These are phyloP conservation scores for Ganoderma multipileum DNA, from an alignment of 1,284 basidiomycete genomes.

Conservation along the genomic window DNA sequence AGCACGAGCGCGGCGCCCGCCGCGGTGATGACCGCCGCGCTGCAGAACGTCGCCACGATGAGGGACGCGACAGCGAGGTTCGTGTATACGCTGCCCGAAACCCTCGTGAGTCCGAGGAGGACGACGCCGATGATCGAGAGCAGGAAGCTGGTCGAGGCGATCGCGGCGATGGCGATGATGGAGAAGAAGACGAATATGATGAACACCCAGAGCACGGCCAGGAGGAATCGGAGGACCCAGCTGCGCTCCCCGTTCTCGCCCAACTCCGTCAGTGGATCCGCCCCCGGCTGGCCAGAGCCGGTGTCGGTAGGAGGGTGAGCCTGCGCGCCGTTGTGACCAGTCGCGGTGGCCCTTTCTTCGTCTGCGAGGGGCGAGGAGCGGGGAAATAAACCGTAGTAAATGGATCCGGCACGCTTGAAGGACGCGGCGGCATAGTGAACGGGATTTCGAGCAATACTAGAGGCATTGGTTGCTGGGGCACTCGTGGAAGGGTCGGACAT, in stretches of 20 bases:
- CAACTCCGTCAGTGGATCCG: neutral
- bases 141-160: neutral
- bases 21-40: neutral
- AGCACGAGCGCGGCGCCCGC: neutral
- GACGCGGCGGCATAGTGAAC: neutral
- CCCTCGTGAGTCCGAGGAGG: neutral
- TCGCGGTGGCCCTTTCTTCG: neutral
- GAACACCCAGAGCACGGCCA: neutral
- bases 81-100: neutral
- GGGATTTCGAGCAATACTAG: neutral
- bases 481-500: neutral
- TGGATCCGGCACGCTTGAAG: neutral
- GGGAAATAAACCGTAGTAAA: neutral
- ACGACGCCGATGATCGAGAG: neutral
- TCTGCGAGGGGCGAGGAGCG: neutral
- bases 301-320: neutral
- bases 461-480: neutral
- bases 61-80: neutral
- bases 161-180: neutral
- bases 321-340: neutral
- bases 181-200: neutral
- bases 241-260: neutral
- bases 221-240: neutral
- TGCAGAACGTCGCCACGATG: neutral
- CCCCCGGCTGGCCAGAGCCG: neutral